Percentiles rank a stretch among this genome's conserved stretches.
phyloP scores from a whole-genome alignment of 2,329 filamentous ascomycete genomes.

The Verticillium klebahnii region DNA sequence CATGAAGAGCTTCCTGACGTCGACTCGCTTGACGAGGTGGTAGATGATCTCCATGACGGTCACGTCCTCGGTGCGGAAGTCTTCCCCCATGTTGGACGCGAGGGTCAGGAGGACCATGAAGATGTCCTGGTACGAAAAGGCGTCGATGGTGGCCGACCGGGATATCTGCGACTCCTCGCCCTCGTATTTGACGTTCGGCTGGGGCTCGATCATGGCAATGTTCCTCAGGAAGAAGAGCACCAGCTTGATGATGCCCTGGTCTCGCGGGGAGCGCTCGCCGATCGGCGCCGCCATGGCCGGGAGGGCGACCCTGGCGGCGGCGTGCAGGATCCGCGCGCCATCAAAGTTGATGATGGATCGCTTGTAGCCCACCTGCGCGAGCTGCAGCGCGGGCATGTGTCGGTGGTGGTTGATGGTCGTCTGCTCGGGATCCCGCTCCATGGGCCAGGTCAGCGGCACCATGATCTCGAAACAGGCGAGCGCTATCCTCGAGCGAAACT shows the following conservation, averaged over 20 bases:
- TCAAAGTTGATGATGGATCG: conserved; percentile 81
- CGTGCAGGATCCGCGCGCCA: conserved; percentile 70
- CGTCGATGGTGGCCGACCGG: conserved; percentile 80
- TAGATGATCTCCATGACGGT: conserved; percentile 90
- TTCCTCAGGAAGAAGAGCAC: conserved; percentile 88
- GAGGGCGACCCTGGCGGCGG: conserved; percentile 73
- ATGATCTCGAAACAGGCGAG: conserved; percentile 86
- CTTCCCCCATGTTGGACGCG: conserved; percentile 88
- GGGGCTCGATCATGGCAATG: conserved; percentile 75
- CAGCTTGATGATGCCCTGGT: conserved; percentile 90
- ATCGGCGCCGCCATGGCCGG: conserved; percentile 79
- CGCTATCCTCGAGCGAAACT: conserved; percentile 72
- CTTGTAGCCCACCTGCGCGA: conserved; percentile 88
- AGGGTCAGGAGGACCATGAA: conserved; percentile 81
- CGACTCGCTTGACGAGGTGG: conserved; percentile 85
- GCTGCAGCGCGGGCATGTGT: conserved; percentile 83
- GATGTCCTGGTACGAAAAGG: conserved; percentile 86
- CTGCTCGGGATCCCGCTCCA: conserved; percentile 71
- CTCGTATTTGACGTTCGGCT: conserved; percentile 67
- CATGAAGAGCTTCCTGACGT: conserved; percentile 81
- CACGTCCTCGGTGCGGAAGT: conserved; percentile 85
- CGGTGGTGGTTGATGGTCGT: conserved; percentile 92
- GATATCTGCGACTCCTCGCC: conserved; percentile 89
- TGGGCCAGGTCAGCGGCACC: conserved; percentile 89
- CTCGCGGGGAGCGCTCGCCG: conserved; percentile 69